Evolutionary conservation across 2,329 filamentous ascomycete species (phyloP), one percentile per base, ranked within the genome.

Genomic region (Pseudophaeomoniella oleicola): DNA sequence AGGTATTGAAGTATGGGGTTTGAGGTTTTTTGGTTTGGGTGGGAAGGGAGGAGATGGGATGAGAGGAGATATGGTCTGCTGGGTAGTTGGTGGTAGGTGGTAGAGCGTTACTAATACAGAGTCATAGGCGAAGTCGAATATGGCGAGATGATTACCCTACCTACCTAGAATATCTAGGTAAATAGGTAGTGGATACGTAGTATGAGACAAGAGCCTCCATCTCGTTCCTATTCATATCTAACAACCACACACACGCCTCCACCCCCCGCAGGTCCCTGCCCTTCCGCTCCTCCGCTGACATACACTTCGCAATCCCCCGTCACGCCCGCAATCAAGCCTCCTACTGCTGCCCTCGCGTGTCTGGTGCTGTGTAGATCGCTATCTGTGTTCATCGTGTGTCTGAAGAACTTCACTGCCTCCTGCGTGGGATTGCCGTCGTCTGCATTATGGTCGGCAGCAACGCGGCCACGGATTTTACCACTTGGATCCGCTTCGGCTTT

Each of bases 331-430:
- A 55, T 42, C 32, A 56, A 39, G 2, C 51, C 51, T 15, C 51
- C 51, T 12, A 55, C 49, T 16, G 52, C 52, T 11, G 53, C 51
- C 34, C 52, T 37, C 15, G 52, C 52, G 42, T 56, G 51, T 10
- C 51, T 39, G 5, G 53, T 54, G 37, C 50, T 51, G 41, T 54
- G 51, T 29, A 51, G 39, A 39, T 49, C 49, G 34, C 46, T 47
- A 37, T 50, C 52, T 2, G 50, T 50, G 37, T 46, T 51, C 50
- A 52, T 55, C 4, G 50, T 55, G 36, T 55, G 48, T 32, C 51
- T 47, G n/a, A 27, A 27, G n/a, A n/a, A n/a, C n/a, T n/a, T n/a
- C n/a, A n/a, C n/a, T 27, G 22, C 6, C 9, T 6, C 22, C n/a
- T 6, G n/a, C 9, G 22, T 27, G 6, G 22, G 22, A 9, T 6